phyloP scores from a whole-genome alignment of 2,329 filamentous ascomycete species.

The Aspergillus udagawae region DNA sequence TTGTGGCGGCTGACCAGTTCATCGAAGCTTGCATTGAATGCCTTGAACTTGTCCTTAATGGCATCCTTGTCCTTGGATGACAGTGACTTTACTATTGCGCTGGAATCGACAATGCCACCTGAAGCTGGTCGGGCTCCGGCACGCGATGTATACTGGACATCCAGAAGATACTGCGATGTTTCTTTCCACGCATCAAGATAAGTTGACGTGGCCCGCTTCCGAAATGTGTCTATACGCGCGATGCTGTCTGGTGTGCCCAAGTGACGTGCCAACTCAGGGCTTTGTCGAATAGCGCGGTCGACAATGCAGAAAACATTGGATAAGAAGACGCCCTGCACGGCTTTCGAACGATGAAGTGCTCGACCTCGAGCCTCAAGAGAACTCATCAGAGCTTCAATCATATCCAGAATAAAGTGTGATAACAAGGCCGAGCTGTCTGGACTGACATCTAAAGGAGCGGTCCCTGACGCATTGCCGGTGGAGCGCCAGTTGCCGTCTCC shows the following conservation, averaged over 20 bases:
- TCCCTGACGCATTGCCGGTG: constrained; percentile 59
- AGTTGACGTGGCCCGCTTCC: constrained; percentile 75
- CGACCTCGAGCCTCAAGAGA: constrained; percentile 72
- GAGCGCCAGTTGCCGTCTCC: constrained; percentile 86
- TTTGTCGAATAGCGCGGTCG: constrained; percentile 77
- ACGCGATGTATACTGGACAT: constrained; percentile 87
- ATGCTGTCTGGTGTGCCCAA: constrained; percentile 61
- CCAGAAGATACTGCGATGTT: constrained; percentile 76
- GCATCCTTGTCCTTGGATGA: constrained; percentile 89
- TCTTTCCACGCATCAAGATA: constrained; percentile 90
- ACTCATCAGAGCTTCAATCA: constrained; percentile 73
- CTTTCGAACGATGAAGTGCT: constrained; percentile 69
- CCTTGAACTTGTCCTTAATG: constrained; percentile 92
- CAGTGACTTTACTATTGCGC: constrained; percentile 76
- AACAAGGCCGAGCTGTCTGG: constrained; percentile 87
- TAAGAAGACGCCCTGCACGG: constrained; percentile 79
- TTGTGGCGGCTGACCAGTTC: constrained; percentile 82
- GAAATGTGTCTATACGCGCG: constrained; percentile 71
- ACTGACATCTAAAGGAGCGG: constrained; percentile 77
- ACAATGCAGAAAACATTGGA: constrained; percentile 83
- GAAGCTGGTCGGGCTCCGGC: constrained; percentile 64
- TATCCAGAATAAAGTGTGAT: constrained; percentile 83
- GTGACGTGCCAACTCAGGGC: constrained; percentile 66
- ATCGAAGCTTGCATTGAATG: constrained; percentile 88
- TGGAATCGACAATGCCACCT: constrained; percentile 64